A percentile compares a stretch with the other conserved stretches of the same genome.
Conservation (phyloP, 2,329 filamentous ascomycete genomes). For the Diaporthe nobilis region DNA sequence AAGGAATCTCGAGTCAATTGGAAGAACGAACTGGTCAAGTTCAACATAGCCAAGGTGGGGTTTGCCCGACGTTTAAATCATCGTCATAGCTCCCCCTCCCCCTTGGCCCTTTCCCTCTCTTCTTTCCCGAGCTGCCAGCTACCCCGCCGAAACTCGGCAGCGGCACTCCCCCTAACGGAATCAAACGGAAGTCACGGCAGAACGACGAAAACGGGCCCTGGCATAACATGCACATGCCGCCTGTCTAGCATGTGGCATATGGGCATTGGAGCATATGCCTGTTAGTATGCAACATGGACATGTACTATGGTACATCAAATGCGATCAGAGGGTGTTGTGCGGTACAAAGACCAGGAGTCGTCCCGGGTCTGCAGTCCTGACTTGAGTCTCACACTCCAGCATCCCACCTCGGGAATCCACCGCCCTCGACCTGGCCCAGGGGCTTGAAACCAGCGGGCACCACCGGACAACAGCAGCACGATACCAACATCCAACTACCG, state of each 20-base stretch:
- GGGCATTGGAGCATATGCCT: not conserved
- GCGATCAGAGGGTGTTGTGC: not conserved
- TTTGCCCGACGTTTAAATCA: constrained; percentile 32
- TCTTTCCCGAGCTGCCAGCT: constrained; percentile 35
- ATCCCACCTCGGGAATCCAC: constrained; percentile 16
- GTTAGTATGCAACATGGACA: not conserved
- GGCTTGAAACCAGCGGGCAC: not conserved
- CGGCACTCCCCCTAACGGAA: constrained; percentile 22
- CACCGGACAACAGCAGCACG: not conserved
- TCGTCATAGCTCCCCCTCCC: constrained; percentile 36
- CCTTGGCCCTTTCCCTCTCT: constrained; percentile 2
- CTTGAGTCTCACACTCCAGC: not conserved
- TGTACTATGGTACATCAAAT: not conserved
- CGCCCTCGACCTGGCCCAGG: constrained; percentile 2
- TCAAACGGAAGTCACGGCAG: constrained; percentile 17
- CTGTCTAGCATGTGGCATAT: not conserved
- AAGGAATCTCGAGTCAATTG: not conserved
- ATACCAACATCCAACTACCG: not conserved
- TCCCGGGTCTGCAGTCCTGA: not conserved
- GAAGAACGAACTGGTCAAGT: not conserved
- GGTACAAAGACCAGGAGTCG: not conserved
- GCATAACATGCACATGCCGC: not conserved
- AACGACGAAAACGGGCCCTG: constrained; percentile 12
- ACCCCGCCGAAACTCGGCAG: constrained; percentile 34
- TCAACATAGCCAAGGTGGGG: constrained; percentile 25